Percentiles rank a stretch among this genome's conserved stretches.
Evolutionary conservation across 768 basidiomycete species (phyloP).

Genomic region (Amanita molliuscula): DNA sequence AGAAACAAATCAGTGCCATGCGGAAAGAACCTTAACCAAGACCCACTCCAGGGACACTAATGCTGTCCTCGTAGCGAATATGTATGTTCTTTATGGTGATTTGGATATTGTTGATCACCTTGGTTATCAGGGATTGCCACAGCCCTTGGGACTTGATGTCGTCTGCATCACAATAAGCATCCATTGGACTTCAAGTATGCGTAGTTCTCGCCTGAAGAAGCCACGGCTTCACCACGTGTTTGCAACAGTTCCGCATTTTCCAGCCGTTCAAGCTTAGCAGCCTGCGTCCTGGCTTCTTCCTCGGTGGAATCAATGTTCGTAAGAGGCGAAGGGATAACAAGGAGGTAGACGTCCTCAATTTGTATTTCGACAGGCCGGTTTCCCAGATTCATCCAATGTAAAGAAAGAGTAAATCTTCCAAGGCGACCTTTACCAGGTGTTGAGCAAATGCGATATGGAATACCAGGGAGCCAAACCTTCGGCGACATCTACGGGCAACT

Average conservation of each 20-base stretch:
- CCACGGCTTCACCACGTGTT: slow-evolving; percentile 46
- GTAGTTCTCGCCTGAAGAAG: slow-evolving; percentile 29
- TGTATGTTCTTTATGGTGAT: slow-evolving; percentile 95
- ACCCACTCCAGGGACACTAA: slow-evolving; percentile 87
- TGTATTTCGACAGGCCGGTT: slow-evolving; percentile 86
- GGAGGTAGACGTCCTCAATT: slow-evolving; percentile 90
- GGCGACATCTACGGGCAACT: slow-evolving; percentile 88
- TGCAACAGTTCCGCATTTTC: slow-evolving; percentile 81
- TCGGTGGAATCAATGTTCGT: slow-evolving; percentile 67
- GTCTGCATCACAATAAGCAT: slow-evolving; percentile 18
- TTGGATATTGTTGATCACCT: slow-evolving; percentile 93
- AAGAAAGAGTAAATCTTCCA: slow-evolving; percentile 75
- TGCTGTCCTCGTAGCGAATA: slow-evolving; percentile 89
- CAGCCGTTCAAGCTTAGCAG: slow-evolving; percentile 81
- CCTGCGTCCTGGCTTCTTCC: slow-evolving; percentile 73
- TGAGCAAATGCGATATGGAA: background rate
- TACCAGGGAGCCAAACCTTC: slow-evolving; percentile 49
- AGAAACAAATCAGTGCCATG: background rate
- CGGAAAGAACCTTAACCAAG: background rate
- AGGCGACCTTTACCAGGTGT: slow-evolving; percentile 49
- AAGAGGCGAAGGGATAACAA: slow-evolving; percentile 76
- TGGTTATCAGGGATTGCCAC: slow-evolving; percentile 71
- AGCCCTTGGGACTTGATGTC: slow-evolving; percentile 79
- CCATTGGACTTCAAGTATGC: background rate
- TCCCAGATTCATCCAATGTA: slow-evolving; percentile 84